Percentiles rank a stretch among this genome's conserved stretches.
Conservation (phyloP, 495 filamentous ascomycete genomes). For the Aspergillus bertholletiae region DNA sequence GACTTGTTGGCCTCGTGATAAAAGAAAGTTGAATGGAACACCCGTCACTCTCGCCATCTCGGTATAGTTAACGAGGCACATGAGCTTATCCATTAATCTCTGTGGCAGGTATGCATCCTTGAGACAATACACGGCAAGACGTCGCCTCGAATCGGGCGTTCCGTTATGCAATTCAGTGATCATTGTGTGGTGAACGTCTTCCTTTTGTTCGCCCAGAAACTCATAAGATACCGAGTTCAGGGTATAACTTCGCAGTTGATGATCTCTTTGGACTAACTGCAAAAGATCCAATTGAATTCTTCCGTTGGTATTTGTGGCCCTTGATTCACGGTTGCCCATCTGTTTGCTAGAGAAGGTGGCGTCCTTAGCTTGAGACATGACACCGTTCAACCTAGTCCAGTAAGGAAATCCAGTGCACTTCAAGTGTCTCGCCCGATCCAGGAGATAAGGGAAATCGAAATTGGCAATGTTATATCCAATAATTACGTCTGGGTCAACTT, state of each 20-base stretch:
- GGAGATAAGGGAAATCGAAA: conserved; percentile 96
- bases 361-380: conserved; percentile 63
- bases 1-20: conserved; percentile 91
- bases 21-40: conserved; percentile 93
- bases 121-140: conserved; percentile 92
- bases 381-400: conserved; percentile 71
- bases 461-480: conserved; percentile 99
- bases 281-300: conserved; percentile 90
- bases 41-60: conserved; percentile 99
- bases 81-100: conserved; percentile 93
- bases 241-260: conserved; percentile 94
- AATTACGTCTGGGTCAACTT: conserved; percentile 95
- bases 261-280: conserved; percentile 88
- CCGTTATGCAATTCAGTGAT: conserved; percentile 98
- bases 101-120: conserved; percentile 98
- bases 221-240: conserved; percentile 96
- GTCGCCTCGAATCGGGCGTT: conserved; percentile 82
- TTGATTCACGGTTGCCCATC: conserved; percentile 95
- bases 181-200: conserved; percentile 98
- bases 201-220: conserved; percentile 96
- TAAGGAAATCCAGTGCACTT: conserved; percentile 73
- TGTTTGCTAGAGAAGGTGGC: conserved; percentile 96
- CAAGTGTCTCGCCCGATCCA: conserved; percentile 83
- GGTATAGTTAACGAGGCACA: conserved; percentile 95
- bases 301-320: conserved; percentile 90